These are phyloP conservation scores for Suillus americanus DNA, from an alignment of 768 basidiomycete species.

Conservation along the genomic window DNA sequence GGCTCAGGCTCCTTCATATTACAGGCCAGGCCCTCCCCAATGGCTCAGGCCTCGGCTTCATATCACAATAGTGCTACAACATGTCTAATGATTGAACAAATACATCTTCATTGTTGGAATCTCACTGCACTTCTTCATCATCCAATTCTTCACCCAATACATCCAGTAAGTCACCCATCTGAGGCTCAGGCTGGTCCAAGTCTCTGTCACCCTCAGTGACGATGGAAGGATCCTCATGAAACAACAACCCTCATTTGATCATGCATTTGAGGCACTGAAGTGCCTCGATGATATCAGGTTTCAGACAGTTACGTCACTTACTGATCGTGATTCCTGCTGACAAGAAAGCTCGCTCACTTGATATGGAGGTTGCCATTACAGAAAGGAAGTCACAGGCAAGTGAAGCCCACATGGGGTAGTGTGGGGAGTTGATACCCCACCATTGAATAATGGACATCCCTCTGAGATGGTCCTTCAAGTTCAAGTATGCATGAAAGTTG, in stretches of 20 bases:
- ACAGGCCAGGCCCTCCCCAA: neutral
- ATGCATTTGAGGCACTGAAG: neutral
- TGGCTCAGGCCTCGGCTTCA: no score
- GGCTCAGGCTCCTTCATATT: no score
- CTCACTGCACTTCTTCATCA: neutral
- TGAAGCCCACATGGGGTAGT: neutral
- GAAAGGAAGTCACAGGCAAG: neutral
- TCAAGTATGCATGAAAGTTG: no score
- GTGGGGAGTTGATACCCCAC: neutral
- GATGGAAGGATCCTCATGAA: neutral
- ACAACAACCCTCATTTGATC: neutral
- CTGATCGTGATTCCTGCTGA: neutral
- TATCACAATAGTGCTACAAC: no score
- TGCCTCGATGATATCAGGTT: neutral
- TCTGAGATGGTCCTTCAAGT: no score
- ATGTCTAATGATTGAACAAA: neutral
- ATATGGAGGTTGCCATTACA: neutral
- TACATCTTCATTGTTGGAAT: neutral
- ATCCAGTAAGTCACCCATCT: neutral
- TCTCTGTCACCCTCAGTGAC: neutral
- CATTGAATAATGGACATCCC: neutral
- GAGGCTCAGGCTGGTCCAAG: no score
- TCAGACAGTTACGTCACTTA: neutral
- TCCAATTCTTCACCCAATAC: neutral
- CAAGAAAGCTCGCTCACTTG: neutral